phyloP scores from a whole-genome alignment of 257 asterid species.

The Gynochthodes officinalis region DNA sequence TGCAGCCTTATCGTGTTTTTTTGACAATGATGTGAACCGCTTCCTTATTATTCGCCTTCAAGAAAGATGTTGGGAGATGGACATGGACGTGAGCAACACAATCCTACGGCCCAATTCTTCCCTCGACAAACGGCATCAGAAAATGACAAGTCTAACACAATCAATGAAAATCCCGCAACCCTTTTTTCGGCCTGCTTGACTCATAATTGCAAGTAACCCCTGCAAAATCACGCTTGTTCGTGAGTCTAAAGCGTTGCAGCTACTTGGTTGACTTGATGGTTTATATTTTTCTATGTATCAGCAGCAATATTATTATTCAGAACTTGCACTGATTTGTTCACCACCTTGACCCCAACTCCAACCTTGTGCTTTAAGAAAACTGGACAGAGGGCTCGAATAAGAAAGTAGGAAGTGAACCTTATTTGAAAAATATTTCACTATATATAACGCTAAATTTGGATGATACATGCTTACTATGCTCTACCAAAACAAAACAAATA shows the following conservation, averaged over 20 bases:
- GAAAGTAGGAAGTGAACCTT: no score
- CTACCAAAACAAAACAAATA: conserved; percentile 42
- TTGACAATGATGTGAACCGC: conserved; percentile 10
- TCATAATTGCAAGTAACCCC: conserved; percentile 1
- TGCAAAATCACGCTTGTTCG: no score
- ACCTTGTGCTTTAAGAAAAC: no score
- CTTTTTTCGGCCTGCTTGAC: neutral
- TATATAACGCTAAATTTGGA: conserved; percentile 19
- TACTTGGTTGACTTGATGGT: no score
- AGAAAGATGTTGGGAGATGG: neutral
- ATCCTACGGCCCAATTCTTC: neutral
- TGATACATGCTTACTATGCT: conserved; percentile 42
- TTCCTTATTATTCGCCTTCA: neutral
- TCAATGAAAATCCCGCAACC: conserved; percentile 2
- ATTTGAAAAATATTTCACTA: neutral
- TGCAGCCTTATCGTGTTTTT: neutral
- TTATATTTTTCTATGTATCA: no score
- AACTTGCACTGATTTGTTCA: no score
- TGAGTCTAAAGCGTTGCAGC: no score
- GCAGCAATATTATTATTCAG: no score
- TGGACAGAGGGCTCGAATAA: no score
- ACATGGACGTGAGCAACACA: neutral
- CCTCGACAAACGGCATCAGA: neutral
- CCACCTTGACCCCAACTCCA: no score
- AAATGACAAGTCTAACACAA: conserved; percentile 16